phyloP scores from a whole-genome alignment of 2,329 filamentous ascomycete genomes.

The Pseudogymnoascus sp. region DNA sequence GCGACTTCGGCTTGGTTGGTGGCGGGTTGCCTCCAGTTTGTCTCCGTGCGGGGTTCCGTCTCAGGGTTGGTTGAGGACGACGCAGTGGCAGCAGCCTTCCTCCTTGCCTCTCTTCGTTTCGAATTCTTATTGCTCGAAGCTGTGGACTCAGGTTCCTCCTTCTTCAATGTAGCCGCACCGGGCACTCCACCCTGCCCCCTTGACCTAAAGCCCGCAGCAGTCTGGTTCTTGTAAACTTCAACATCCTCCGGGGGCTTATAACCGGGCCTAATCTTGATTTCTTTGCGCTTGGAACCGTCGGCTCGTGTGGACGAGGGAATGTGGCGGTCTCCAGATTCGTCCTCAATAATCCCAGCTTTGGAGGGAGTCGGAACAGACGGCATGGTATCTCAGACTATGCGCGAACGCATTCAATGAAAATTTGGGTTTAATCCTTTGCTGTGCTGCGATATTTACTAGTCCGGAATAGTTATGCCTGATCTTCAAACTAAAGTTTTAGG shows the following conservation, averaged over 20 bases:
- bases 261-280: slow-evolving; percentile 88
- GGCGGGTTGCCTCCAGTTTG: slow-evolving; percentile 12
- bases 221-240: slow-evolving; percentile 90
- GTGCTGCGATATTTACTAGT: not conserved
- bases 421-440: not conserved
- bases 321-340: slow-evolving; percentile 68
- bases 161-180: slow-evolving; percentile 54
- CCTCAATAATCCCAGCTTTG: slow-evolving; percentile 67
- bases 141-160: slow-evolving; percentile 41
- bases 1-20: slow-evolving; percentile 20
- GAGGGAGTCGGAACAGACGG: slow-evolving; percentile 37
- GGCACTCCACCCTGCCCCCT: slow-evolving; percentile 64
- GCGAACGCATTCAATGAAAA: not conserved
- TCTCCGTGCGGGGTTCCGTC: slow-evolving; percentile 27
- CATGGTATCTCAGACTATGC: slow-evolving; percentile 21
- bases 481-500: slow-evolving; percentile 4
- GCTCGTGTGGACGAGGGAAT: slow-evolving; percentile 82
- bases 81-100: slow-evolving; percentile 41
- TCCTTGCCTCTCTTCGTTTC: slow-evolving; percentile 62
- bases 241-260: slow-evolving; percentile 94
- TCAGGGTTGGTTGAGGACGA: slow-evolving; percentile 31
- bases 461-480: not conserved
- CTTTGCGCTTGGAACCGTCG: slow-evolving; percentile 85
- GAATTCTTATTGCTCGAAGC: slow-evolving; percentile 73
- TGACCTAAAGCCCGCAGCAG: slow-evolving; percentile 75